Base-by-base conservation (phyloP, 2,329 filamentous ascomycete genomes). In the Pseudocercospora fijiensis region DNA sequence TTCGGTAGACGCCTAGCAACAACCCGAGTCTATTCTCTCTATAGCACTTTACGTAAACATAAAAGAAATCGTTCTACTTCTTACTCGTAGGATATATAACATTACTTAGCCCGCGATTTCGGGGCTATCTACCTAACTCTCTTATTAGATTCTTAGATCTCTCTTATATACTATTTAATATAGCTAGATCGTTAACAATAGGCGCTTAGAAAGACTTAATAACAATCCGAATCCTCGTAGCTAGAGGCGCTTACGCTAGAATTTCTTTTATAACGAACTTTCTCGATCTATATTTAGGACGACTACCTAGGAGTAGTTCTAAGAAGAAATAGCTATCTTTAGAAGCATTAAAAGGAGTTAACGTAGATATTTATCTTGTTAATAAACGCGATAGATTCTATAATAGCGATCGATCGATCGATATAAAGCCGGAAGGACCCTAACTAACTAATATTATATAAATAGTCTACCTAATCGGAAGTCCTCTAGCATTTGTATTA, bases 371-470 rank as follows among this genome's bases (percentile, higher is more conserved):
- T 57, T 92, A 88, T 22, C 83, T 93, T 22, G 86, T 91, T 24
- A 90, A 93, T 71, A 89, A 92, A 76, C 81, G 89, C n/a, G 90
- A 93, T 79, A 90, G 90, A n/a, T 92, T 87, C 75, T 92, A 90
- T 92, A 80, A 65, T 60, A 55, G 5, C 10, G 1, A 57, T 28
- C 13, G 26, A 16, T 27, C 4, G 37, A 28, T 16, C 2, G 24
- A 3, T 7, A n/a, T n/a, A n/a, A n/a, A n/a, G n/a, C n/a, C n/a
- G n/a, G n/a, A n/a, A n/a, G n/a, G n/a, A n/a, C n/a, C n/a, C n/a
- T n/a, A n/a, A n/a, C n/a, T 64, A 7, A 37, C 47, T 27, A 27
- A 37, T 47, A 24, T 8, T n/a, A 28, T 16, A 5, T 10, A n/a
- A n/a, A n/a, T 43, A 92, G 90, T 87, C 76, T 90, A 94, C 75